These are phyloP conservation scores for Pyricularia grisea DNA, from an alignment of 2,329 filamentous ascomycete genomes.

Conservation along the genomic window DNA sequence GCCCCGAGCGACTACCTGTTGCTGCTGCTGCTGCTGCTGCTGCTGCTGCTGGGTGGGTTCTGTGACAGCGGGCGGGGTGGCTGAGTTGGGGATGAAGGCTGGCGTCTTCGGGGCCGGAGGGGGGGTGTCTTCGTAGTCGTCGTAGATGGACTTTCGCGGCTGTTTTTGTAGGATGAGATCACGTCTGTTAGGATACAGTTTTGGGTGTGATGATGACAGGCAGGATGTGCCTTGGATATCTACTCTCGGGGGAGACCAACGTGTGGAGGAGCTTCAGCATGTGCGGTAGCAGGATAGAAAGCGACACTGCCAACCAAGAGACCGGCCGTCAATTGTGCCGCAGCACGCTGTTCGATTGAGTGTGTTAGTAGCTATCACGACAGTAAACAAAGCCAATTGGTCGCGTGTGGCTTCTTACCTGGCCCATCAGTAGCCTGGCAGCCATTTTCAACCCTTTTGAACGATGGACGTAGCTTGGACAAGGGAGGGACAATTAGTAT, in stretches of 20 bases:
- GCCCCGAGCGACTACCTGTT: constrained; percentile 14
- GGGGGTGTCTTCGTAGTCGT: constrained; percentile 44
- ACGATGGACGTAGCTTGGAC: constrained; percentile 11
- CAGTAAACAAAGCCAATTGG: constrained; percentile 8
- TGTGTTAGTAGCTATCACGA: constrained; percentile 10
- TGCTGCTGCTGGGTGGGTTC: constrained; percentile 19
- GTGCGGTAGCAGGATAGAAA: constrained; percentile 35
- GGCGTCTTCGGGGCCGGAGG: constrained; percentile 11
- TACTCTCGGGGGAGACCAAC: background rate
- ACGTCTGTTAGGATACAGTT: background rate
- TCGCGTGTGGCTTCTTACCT: constrained; percentile 27
- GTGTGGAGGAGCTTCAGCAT: constrained; percentile 38
- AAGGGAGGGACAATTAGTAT: constrained; percentile 3
- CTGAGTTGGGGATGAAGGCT: constrained; percentile 13
- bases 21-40: constrained; percentile 13
- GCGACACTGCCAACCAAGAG: constrained; percentile 38
- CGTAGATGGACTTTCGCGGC: constrained; percentile 70
- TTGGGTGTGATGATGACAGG: constrained; percentile 7
- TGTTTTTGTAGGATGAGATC: constrained; percentile 14
- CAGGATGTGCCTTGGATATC: background rate
- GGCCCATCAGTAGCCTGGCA: constrained; percentile 49
- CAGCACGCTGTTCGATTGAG: constrained; percentile 29
- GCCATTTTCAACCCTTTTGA: constrained; percentile 48
- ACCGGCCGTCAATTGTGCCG: constrained; percentile 43
- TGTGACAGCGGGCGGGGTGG: constrained; percentile 18